Evolutionary conservation across 306 rosid species (phyloP), one percentile per base, ranked within the genome.

Genomic region (Prunus mume): DNA sequence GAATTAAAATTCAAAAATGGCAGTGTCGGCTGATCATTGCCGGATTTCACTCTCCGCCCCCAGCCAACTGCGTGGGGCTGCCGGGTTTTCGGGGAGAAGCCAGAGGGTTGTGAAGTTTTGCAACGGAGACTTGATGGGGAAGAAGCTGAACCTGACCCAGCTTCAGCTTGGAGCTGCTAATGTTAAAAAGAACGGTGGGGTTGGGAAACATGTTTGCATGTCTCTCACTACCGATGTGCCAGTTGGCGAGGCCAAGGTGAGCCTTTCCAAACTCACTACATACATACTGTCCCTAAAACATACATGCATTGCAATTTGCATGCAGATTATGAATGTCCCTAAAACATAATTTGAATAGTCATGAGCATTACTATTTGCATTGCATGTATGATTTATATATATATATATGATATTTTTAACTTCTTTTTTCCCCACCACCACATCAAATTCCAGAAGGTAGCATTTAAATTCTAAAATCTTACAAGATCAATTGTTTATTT

Each of bases 51-150:
- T 76, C 65, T 74, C 82, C 0, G 41, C 73, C 0, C 62, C 91
- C 49, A 68, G 52, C 69, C 84, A 78, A 51, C 43, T 79, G 20
- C 74, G 61, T 9, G 65, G 84, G 0, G 49, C 57, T 0, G 65
- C 80, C 3, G 65, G 76, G 7, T 32, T 69, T 51, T 76, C 55
- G 0, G 68, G 86, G 72, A 71, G 85, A 82, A 83, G 55, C 17
- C 80, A 61, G 77, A 76, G 77, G 58, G 63, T 51, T 18, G 81
- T 83, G 18, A 81, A 81, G 78, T 85, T 83, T 55, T 41, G 86
- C 24, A 74, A 83, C 27, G 89, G 86, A 19, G 87, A 88, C 49
- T 28, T 86, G 50, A 85, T 81, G 91, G 91, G 91, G 75, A 83
- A 70, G 76, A 87, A 83, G 72, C 69, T 87, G 65, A 76, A 30